Evolutionary conservation across 148 eudicot species (phyloP), one percentile per base, ranked within the genome.

Genomic region (Rhododendron molle): DNA sequence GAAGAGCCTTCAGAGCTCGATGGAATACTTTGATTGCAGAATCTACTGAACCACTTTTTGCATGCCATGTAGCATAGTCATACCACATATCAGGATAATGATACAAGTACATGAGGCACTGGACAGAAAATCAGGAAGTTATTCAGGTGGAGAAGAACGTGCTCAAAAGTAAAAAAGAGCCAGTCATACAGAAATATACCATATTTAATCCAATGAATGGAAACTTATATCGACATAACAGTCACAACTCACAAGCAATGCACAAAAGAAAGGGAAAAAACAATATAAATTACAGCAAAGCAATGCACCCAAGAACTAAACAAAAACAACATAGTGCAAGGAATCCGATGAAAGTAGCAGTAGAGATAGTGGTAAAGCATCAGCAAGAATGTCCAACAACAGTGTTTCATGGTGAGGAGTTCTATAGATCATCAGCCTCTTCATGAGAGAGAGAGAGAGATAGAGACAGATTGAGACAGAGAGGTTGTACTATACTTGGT

Each of bases 21-120:
- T 90, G 93, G 85, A 92, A 95, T 86, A 97, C 93, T 91, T 95
- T 97, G 78, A 95, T 84, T 13, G 99, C 98, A 74, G 99, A 88
- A 58, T 97, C 98, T 49, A 90, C 86, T 76, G 99, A 93, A 86
- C 99, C 99, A 91, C 92, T 90, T 92, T 93, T 95, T 77, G 94
- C 96, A 91, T 95, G 98, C 99, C 99, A 97, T 62, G 91, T 91
- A 81, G 98, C 98, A 92, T 95, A 95, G 86, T 97, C 98, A 81
- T 93, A 93, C 99, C 99, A 97, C 90, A 97, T 91, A 88, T 97
- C 99, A 89, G 99, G 99, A 88, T 93, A 97, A 88, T 95, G 99
- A 92, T 97, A 97, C 80, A 97, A 89, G 89, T 95, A 95, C 99
- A 97, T 97, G 90, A 97, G 95, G 89, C 98, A 97, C 99, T 97